Evolutionary conservation across 768 basidiomycete species (phyloP), one percentile per base, ranked within the genome.

Genomic region (Lyophyllum semitale): DNA sequence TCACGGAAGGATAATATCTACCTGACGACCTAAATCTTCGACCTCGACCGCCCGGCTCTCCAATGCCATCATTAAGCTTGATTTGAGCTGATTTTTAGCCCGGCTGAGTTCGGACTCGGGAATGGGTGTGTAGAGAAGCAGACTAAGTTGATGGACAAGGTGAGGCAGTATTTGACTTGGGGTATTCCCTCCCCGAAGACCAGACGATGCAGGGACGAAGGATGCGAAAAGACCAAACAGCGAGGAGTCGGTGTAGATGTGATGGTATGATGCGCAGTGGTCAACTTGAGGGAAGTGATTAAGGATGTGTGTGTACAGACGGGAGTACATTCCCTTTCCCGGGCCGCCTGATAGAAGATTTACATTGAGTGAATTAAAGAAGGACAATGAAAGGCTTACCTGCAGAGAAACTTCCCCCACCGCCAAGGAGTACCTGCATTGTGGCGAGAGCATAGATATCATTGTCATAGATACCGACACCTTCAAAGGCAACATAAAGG

Each of bases 271-370:
- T 8, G 91, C 88, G 70, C 95, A 98, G 70, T 95, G 93, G 70
- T 98, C 96, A 64, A 98, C 83, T 66, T 92, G 87, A 48, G 93
- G 84, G 76, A 94, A 92, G 66, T 92, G 89, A 70, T 98, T 98
- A 54, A 98, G 85, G 64, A 98, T 93, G 67, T 94, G 87, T 9
- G 94, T 96, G 76, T 98, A 98, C 26, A 98, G 75, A 23, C 96
- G 88, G 30, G 95, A 94, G 79, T 97, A 98, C 96, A 98, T 98
- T 63, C 96, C 96, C 76, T 98, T 98, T 15, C 96, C 96, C 2
- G 96, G 96, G 3, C 96, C 96, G 59, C 96, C 94, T 82, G 63
- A 22, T 48, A 47, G 33, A 49, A 61, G 50, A 52, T 47, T 49
- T 22, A 48, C 30, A 51, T 37, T 51, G 42, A 30, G 7, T n/a